Base-by-base conservation (phyloP, 495 filamentous ascomycete genomes). In the Talaromyces ruber region DNA sequence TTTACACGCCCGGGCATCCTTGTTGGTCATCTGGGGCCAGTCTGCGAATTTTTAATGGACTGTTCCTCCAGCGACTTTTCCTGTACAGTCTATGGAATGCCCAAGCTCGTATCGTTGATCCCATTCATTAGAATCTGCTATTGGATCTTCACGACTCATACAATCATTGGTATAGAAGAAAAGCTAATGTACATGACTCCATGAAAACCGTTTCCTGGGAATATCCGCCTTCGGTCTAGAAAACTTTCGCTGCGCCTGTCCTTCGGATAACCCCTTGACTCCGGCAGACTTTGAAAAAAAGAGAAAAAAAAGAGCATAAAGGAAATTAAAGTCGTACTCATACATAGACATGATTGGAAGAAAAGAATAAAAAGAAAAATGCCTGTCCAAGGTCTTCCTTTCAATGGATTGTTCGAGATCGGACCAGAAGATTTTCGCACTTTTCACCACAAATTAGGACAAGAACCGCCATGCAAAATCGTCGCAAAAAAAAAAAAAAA, bases 121-220 rank as follows among this genome's bases (percentile, higher is more conserved):
- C 21, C 6, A 47, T 47, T 47, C 43, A 47, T 21, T 3, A 21
- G 18, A 18, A 47, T 47, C 43, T 21, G 43, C 3, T 47, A 3
- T 21, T 47, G 7, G 43, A 2, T n/a, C 16, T 26, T 25, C 51
- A 14, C 51, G 21, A 54, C 22, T 54, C 21, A 25, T 28, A 54
- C 22, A 28, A 14, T 54, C 51, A 54, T 54, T 24, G n/a, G 26
- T 28, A 39, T 54, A n/a, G 4, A 25, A 43, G 18, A 22, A 18
- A 30, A 60, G 50, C 26, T 60, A 60, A 52, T 60, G 59, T 60
- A 60, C 59, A 60, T 43, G 43, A 43, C 30, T 59, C 57, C 57
- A 30, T 28, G 18, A 32, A 59, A 14, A 28, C 56, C 56, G 14
- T 1, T 16, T 22, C 32, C n/a, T 29, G 25, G 22, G 25, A 39